phyloP scores from a whole-genome alignment of 768 basidiomycete species.

The Rhodotorula sphaerocarpa region DNA sequence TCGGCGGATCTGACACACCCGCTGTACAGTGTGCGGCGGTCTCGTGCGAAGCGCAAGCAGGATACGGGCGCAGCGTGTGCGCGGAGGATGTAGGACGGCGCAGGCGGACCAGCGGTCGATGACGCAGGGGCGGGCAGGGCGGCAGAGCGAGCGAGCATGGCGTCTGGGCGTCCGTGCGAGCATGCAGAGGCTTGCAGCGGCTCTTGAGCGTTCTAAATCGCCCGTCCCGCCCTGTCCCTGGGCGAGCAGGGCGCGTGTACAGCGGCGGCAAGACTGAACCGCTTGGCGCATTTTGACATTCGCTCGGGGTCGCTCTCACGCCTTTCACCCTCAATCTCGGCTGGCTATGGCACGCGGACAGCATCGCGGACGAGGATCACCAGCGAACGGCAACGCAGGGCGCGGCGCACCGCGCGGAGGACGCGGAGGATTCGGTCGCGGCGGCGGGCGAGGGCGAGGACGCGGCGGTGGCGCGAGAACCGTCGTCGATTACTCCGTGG shows the following conservation, averaged over 20 bases:
- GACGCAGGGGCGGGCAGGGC: background rate
- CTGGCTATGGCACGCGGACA: background rate
- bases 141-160: background rate
- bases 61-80: background rate
- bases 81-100: conserved; percentile 4
- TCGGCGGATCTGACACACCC: background rate
- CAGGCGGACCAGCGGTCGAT: background rate
- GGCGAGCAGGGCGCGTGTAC: too few relatives aligned
- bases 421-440: background rate
- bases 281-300: too few relatives aligned
- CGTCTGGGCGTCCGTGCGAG: too few relatives aligned
- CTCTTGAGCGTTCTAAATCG: too few relatives aligned
- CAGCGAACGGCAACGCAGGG: background rate
- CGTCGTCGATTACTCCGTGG: conserved; percentile 11
- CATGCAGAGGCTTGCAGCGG: too few relatives aligned
- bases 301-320: too few relatives aligned
- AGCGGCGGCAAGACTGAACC: too few relatives aligned
- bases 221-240: too few relatives aligned
- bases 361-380: background rate
- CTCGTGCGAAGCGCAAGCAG: background rate
- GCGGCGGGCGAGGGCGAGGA: conserved; percentile 4
- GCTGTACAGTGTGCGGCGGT: background rate
- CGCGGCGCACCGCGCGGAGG: background rate
- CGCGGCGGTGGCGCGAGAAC: conserved; percentile 3
- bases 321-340: too few relatives aligned